Percentiles rank a stretch among this genome's conserved stretches.
phyloP scores from a whole-genome alignment of 1,139 yeast genomes.

The Scheffersomyces illinoinensis region DNA sequence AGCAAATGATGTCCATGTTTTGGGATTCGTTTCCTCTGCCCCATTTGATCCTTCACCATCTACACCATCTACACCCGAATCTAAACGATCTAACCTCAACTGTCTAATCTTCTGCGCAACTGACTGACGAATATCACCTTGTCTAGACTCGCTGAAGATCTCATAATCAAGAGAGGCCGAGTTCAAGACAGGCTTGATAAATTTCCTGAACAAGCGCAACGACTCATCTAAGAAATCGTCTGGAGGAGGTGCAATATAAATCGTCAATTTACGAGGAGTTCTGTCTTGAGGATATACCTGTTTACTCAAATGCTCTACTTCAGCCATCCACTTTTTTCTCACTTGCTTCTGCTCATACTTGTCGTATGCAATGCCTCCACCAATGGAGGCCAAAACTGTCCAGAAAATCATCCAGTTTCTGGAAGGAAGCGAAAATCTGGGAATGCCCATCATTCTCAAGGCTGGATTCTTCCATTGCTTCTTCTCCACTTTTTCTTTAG shows the following conservation, averaged over 20 bases:
- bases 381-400: constrained; percentile 62
- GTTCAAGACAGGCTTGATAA: constrained; percentile 82
- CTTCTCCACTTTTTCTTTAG: constrained; percentile 13
- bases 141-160: constrained; percentile 70
- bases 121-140: constrained; percentile 80
- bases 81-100: constrained; percentile 48
- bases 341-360: constrained; percentile 68
- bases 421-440: constrained; percentile 75
- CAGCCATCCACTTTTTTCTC: constrained; percentile 64
- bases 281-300: constrained; percentile 36
- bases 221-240: constrained; percentile 84
- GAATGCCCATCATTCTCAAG: constrained; percentile 82
- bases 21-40: constrained; percentile 5
- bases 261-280: constrained; percentile 73
- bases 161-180: constrained; percentile 88
- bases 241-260: constrained; percentile 95
- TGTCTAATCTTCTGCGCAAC: constrained; percentile 85
- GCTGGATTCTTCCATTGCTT: constrained; percentile 83
- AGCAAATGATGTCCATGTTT: constrained; percentile 11
- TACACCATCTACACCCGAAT: constrained; percentile 10
- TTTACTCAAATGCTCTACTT: constrained; percentile 53
- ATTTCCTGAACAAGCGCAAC: constrained; percentile 71
- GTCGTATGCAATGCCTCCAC: constrained; percentile 80
- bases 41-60: constrained; percentile 4
- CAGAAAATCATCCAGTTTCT: constrained; percentile 94